Evolutionary conservation across 805 yeast species (phyloP), one percentile per base, ranked within the genome.

Genomic region (Starmerella vaccinii): DNA sequence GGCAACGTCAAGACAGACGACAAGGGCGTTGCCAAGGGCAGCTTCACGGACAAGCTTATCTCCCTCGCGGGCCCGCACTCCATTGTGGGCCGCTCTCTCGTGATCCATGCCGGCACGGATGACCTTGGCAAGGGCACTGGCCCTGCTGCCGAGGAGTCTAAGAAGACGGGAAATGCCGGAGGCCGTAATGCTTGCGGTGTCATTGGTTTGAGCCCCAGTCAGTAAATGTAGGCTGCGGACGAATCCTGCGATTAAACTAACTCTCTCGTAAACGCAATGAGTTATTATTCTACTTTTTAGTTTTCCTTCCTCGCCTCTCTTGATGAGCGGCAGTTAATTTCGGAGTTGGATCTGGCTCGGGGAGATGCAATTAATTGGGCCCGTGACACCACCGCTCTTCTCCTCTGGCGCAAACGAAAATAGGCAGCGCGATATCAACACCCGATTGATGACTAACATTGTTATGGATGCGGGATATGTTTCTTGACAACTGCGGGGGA

Each of bases 171-270:
- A 75, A 87, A 89, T 67, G 97, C 97, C 54, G 97, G 97, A 69
- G 89, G 83, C 61, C 88, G 97, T 81, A 85, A 92, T 61, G 97
- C 97, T 58, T 89, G 97, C 75, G 97, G 97, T 75, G 96, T 89
- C 65, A 88, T 89, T 74, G 97, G 97, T 58, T 63, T 82, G 57
- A 60, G 86, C 47, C 67, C 76, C 18, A 32, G 35, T 16, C 35
- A 15, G 24, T 46, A 37, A 38, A 23, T 23, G 29, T 18, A 21
- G 18, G 35, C 35, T 16, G 18, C n/a, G n/a, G n/a, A n/a, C n/a
- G n/a, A n/a, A 16, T 32, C 8, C 7, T 15, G 6, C 35, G 15
- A 32, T 16, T 35, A 13, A 35, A 12, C 13, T 19, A 21, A 13
- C 40, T 35, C 24, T 35, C n/a, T 15, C 26, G 41, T 38, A 38